Base-by-base conservation (phyloP, 2,329 filamentous ascomycete genomes). In the Fusarium anthophilum region DNA sequence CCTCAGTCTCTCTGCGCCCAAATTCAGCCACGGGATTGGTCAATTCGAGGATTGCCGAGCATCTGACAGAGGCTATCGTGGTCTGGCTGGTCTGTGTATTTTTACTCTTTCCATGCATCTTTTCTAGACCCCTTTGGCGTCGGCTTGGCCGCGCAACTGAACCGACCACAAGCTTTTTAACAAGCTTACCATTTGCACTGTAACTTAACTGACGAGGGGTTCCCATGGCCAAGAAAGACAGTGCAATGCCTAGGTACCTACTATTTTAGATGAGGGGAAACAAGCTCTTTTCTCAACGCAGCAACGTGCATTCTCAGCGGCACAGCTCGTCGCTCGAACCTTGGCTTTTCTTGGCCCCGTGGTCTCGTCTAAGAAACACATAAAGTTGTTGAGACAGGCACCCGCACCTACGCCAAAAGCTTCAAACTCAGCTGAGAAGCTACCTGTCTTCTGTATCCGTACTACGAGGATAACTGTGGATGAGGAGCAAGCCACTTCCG, bases 91-190 rank as follows among this genome's bases (percentile, higher is more conserved):
- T 37, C 35, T 32, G 55, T 41, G n/a, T 44, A 45, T 59, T 60
- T 63, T 68, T 39, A 66, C 47, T 66, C 55, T 61, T 62, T 73
- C 60, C 56, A 70, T 73, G 35, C 69, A 70, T 70, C 57, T 54
- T 57, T 66, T 70, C 69, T 58, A 67, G 44, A 50, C 61, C 55
- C 35, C 35, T 61, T 62, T 67, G 65, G 56, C 47, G 45, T 67
- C 72, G 72, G 72, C 66, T 66, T 63, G 69, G 72, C 65, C 69
- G 62, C 67, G 22, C 26, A 58, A 66, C 67, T 30, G 20, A 48
- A 48, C 45, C 28, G 60, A 50, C 63, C 62, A 62, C 58, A 70
- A 67, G 69, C 72, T 75, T 63, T 65, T 69, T 38, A 72, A 66
- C 58, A 75, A 75, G 69, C 61, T 73, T 75, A 66, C 20, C 24